Conservation (phyloP, 169 alveolate species). For the Cryptosporidium ryanae region DNA sequence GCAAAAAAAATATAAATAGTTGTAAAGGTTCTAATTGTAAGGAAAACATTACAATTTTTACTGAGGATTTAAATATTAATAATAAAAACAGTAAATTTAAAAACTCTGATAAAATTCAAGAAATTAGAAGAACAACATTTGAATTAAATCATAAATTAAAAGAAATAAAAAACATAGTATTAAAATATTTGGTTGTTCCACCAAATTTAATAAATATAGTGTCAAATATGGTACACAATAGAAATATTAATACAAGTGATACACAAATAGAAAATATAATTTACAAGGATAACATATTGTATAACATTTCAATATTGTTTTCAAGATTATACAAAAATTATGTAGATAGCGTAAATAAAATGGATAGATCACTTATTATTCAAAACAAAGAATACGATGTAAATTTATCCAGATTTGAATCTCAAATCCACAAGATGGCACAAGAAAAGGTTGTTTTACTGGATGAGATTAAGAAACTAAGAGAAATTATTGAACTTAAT, state of each 20-base stretch:
- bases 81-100: background rate
- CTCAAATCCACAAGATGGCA: background rate
- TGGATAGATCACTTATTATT: background rate
- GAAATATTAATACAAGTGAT: background rate
- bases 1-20: no score
- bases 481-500: background rate
- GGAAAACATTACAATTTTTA: no score
- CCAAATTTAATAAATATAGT: conserved; percentile 5
- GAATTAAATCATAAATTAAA: conserved; percentile 23
- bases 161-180: conserved; percentile 2
- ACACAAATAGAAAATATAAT: background rate
- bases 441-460: conserved; percentile 24
- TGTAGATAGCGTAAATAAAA: background rate
- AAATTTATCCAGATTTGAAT: conserved; percentile 10
- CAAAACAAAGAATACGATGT: conserved; percentile 27
- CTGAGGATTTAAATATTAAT: background rate
- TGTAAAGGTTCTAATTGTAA: no score
- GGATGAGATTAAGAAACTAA: conserved; percentile 25
- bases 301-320: background rate
- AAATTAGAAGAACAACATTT: background rate
- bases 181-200: background rate
- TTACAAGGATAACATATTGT: conserved; percentile 7
- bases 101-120: background rate
- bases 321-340: conserved; percentile 5
- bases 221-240: background rate